Conservation (phyloP, 495 filamentous ascomycete genomes). For the Daldinia loculata region DNA sequence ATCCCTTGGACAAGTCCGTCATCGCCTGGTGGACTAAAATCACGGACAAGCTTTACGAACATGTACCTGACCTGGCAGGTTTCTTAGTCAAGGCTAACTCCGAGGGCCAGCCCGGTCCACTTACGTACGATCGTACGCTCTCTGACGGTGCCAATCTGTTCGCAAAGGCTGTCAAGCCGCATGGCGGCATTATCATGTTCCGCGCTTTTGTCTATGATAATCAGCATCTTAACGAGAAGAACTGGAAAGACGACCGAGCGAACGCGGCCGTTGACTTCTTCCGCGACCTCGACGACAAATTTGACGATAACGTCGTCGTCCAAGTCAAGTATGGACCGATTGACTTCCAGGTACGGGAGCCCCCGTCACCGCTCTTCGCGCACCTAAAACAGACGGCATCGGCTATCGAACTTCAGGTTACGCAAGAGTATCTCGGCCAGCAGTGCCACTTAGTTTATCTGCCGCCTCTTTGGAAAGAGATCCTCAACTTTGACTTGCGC, state of each 20-base stretch:
- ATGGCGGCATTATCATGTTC: constrained; percentile 76
- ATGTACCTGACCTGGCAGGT: constrained; percentile 72
- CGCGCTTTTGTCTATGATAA: constrained; percentile 78
- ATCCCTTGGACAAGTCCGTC: constrained; percentile 69
- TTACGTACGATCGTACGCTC: constrained; percentile 74
- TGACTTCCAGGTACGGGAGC: constrained; percentile 80
- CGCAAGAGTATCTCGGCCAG: constrained; percentile 77
- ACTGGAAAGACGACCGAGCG: constrained; percentile 73
- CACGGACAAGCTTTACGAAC: constrained; percentile 65
- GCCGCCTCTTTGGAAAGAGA: constrained; percentile 71
- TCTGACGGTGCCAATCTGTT: constrained; percentile 76
- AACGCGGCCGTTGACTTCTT: constrained; percentile 76
- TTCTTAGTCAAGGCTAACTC: constrained; percentile 78
- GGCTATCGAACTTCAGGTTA: constrained; percentile 72
- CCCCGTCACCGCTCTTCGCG: constrained; percentile 73
- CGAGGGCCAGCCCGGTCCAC: constrained; percentile 76
- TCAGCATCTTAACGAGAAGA: constrained; percentile 57
- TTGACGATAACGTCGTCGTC: constrained; percentile 74
- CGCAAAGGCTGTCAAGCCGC: constrained; percentile 64
- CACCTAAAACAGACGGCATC: constrained; percentile 65
- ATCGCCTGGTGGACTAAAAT: constrained; percentile 68
- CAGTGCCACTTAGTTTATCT: constrained; percentile 74
- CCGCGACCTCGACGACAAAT: constrained; percentile 68
- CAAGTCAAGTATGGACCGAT: constrained; percentile 81
- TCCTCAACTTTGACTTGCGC: constrained; percentile 72